phyloP scores from a whole-genome alignment of 306 rosid species.

The Acacia confusa region DNA sequence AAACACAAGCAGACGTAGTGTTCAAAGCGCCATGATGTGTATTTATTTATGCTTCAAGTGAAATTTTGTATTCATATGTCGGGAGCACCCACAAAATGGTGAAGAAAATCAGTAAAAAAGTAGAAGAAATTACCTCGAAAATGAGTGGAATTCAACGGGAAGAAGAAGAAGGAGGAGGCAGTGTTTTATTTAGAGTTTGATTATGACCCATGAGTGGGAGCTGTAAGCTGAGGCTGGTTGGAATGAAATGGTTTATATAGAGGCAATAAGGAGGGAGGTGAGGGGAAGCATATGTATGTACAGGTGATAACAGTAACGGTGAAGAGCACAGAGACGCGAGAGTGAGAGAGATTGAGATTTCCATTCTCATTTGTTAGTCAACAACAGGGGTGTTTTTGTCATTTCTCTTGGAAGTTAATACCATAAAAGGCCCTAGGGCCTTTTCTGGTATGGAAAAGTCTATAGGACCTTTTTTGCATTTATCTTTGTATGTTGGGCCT shows the following conservation, averaged over 20 bases:
- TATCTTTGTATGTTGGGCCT: too few relatives aligned
- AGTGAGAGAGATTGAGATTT: too few relatives aligned
- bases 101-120: background rate
- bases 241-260: conserved; percentile 6
- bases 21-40: background rate
- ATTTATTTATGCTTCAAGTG: background rate
- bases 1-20: background rate
- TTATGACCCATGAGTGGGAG: background rate
- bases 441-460: too few relatives aligned
- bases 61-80: background rate
- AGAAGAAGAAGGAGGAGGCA: background rate
- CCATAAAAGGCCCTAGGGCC: too few relatives aligned
- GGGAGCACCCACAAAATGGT: background rate
- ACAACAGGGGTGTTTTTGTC: too few relatives aligned
- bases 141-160: background rate
- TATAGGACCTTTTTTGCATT: too few relatives aligned
- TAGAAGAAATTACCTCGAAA: conserved; percentile 27
- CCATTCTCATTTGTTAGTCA: too few relatives aligned
- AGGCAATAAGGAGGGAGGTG: background rate
- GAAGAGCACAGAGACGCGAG: too few relatives aligned
- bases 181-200: background rate
- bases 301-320: conserved; percentile 34
- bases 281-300: background rate
- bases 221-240: background rate
- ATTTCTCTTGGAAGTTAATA: too few relatives aligned